Evolutionary conservation across 169 alveolate species (phyloP).

Genomic region (Plasmodium ovale): DNA sequence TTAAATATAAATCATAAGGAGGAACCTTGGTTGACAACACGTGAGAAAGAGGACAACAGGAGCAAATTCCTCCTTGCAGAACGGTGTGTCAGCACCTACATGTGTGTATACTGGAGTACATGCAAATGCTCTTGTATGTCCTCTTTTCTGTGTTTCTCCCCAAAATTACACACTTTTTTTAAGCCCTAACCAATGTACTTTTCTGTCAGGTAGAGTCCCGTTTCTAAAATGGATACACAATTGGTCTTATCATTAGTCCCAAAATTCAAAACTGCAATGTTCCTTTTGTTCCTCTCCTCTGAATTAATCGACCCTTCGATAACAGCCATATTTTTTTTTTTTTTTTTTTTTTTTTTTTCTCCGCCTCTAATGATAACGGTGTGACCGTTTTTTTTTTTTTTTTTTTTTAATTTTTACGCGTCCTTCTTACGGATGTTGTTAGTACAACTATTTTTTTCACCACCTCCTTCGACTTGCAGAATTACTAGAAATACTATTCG

Average conservation of each 20-base stretch:
- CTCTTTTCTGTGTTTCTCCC: neutral
- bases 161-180: neutral
- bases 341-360: neutral
- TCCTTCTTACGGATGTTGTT: too few relatives aligned
- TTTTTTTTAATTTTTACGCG: too few relatives aligned
- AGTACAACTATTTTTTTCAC: too few relatives aligned
- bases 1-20: too few relatives aligned
- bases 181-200: conserved; percentile 46
- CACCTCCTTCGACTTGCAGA: too few relatives aligned
- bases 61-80: too few relatives aligned
- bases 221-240: conserved; percentile 41
- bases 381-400: neutral
- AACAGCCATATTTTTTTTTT: conserved; percentile 6
- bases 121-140: neutral
- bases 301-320: neutral
- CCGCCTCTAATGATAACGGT: too few relatives aligned
- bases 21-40: too few relatives aligned
- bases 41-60: too few relatives aligned
- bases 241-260: conserved; percentile 58
- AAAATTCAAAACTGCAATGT: conserved; percentile 47
- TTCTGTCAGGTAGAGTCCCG: conserved; percentile 42
- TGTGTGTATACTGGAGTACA: too few relatives aligned
- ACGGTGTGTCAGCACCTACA: too few relatives aligned
- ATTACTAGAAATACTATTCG: too few relatives aligned
- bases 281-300: conserved; percentile 6